Conservation (phyloP, 805 yeast species). For the Candida oleophila region DNA sequence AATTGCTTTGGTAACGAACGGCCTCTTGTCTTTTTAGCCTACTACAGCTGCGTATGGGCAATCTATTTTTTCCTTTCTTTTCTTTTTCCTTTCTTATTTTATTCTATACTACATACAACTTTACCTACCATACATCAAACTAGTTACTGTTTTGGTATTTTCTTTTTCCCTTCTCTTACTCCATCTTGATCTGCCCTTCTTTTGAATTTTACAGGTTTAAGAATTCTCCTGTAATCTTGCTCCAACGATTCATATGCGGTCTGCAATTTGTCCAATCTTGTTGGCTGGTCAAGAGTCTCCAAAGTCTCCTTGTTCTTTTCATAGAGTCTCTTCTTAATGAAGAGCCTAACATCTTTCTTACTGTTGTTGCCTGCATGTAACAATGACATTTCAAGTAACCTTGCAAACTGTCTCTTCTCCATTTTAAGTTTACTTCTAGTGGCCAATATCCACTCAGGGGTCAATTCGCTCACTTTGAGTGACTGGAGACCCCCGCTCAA, state of each 20-base stretch:
- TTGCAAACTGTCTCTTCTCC: slow-evolving; percentile 73
- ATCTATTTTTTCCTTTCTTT: too few species aligned
- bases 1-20: too few species aligned
- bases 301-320: slow-evolving; percentile 80
- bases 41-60: too few species aligned
- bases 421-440: slow-evolving; percentile 50
- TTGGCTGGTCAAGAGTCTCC: slow-evolving; percentile 58
- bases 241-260: slow-evolving; percentile 69
- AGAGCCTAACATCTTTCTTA: slow-evolving; percentile 47
- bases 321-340: slow-evolving; percentile 73
- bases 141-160: slow-evolving; percentile 1
- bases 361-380: slow-evolving; percentile 37
- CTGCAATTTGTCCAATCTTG: slow-evolving; percentile 68
- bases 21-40: too few species aligned
- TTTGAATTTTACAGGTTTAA: slow-evolving; percentile 31
- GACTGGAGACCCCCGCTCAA: background rate
- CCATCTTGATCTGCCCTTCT: slow-evolving; percentile 10
- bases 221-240: slow-evolving; percentile 67
- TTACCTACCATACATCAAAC: background rate
- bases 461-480: slow-evolving; percentile 21
- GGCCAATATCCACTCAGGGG: slow-evolving; percentile 37
- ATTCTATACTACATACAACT: background rate
- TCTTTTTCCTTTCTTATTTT: too few species aligned
- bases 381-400: slow-evolving; percentile 75
- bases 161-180: slow-evolving; percentile 4